Evolutionary conservation across 192 early-diverging fungal genomes (phyloP).

Genomic region (Obelidium mucronatum): DNA sequence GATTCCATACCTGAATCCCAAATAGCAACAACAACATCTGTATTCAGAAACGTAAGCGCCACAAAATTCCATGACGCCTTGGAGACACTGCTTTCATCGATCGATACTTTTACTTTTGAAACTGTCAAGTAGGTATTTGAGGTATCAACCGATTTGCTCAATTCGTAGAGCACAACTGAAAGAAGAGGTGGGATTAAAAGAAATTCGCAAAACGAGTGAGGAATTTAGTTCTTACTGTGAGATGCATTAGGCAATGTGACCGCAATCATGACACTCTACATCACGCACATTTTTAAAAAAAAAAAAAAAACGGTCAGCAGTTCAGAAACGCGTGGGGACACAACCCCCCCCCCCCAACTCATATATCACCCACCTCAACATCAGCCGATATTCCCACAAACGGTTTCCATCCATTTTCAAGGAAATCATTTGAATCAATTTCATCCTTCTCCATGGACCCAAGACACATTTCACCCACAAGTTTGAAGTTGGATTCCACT

Average conservation of each 20-base stretch:
- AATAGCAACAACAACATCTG: neutral
- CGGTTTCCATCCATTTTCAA: neutral
- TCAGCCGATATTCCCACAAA: neutral
- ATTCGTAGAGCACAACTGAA: neutral
- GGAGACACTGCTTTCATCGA: neutral
- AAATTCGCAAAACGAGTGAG: neutral
- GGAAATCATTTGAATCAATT: too few species aligned
- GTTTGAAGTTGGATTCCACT: neutral
- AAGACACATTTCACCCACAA: neutral
- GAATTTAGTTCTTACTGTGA: neutral
- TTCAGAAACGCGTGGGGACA: too few species aligned
- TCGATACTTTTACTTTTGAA: neutral
- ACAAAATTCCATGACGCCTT: neutral
- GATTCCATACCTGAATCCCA: neutral
- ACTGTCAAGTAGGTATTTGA: neutral
- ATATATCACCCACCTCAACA: conserved; percentile 7
- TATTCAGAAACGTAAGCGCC: neutral
- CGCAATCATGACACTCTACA: neutral
- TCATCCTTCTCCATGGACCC: neutral
- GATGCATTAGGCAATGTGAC: neutral
- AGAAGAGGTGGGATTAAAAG: neutral
- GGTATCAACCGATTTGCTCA: neutral
- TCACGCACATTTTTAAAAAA: neutral
- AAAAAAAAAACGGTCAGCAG: too few species aligned
- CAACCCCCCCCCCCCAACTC: too few species aligned